These are phyloP conservation scores for Spizellomyces sp. DNA, from an alignment of 192 early-diverging fungal species.

Conservation along the genomic window DNA sequence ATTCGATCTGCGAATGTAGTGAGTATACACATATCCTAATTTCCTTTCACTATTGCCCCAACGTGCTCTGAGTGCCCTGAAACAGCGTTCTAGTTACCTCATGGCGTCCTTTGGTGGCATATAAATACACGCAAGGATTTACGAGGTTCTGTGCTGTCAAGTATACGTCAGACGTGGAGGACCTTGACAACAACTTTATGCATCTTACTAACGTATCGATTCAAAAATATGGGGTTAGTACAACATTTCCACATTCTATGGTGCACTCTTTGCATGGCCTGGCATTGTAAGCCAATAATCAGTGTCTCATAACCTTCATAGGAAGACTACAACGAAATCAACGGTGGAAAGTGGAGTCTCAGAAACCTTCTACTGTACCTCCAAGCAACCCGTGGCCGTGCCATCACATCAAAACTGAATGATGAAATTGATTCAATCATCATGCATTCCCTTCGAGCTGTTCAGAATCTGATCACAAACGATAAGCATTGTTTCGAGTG, in stretches of 20 bases:
- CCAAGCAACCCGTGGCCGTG: slow-evolving; percentile 45
- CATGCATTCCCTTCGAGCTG: slow-evolving; percentile 53
- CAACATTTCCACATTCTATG: not conserved
- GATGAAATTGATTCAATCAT: slow-evolving; percentile 59
- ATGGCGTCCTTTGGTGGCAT: slow-evolving; percentile 59
- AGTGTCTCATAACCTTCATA: not conserved
- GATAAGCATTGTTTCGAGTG: slow-evolving; percentile 61
- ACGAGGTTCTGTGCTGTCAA: slow-evolving; percentile 55
- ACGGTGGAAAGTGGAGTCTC: slow-evolving; percentile 59
- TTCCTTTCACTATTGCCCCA: not conserved
- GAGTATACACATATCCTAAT: not conserved
- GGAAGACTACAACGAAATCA: slow-evolving; percentile 63
- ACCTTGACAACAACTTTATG: slow-evolving; percentile 62
- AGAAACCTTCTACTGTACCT: slow-evolving; percentile 55
- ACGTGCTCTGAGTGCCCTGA: slow-evolving; percentile 12
- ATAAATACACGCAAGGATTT: slow-evolving; percentile 58
- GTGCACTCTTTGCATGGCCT: not conserved
- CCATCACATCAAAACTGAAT: slow-evolving; percentile 40
- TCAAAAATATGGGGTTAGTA: slow-evolving; percentile 58
- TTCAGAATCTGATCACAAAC: slow-evolving; percentile 53
- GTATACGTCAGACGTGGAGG: slow-evolving; percentile 52
- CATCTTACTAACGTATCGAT: slow-evolving; percentile 64
- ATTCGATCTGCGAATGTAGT: slow-evolving; percentile 61
- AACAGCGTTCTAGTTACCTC: slow-evolving; percentile 54
- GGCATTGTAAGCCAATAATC: not conserved